phyloP scores from a whole-genome alignment of 306 rosid genomes.

The Pterocarpus santalinus region DNA sequence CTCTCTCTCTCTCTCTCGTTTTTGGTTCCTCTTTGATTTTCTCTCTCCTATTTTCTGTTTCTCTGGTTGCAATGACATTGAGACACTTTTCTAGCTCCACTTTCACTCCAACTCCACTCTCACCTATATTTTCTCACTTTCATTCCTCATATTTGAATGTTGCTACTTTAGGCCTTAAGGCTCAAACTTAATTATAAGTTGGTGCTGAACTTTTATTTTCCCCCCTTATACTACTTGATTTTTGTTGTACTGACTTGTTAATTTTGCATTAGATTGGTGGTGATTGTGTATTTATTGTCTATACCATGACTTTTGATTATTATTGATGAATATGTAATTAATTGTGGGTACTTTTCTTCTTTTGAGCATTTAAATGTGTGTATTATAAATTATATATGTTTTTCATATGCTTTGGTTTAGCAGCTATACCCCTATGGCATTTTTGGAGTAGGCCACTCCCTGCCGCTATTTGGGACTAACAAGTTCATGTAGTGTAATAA shows the following conservation, averaged over 20 bases:
- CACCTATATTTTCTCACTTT: too few relatives aligned
- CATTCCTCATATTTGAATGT: neutral
- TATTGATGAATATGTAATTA: too few relatives aligned
- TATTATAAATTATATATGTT: too few relatives aligned
- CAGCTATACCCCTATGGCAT: too few relatives aligned
- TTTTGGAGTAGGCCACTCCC: too few relatives aligned
- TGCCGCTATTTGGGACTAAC: neutral
- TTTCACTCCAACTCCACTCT: too few relatives aligned
- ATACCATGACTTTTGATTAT: neutral
- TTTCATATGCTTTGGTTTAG: too few relatives aligned
- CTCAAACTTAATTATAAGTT: neutral
- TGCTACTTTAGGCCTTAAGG: neutral
- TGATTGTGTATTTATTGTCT: neutral
- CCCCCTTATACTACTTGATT: neutral
- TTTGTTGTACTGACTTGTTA: too few relatives aligned
- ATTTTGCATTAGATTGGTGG: neutral
- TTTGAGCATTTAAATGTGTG: neutral
- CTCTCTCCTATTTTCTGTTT: neutral
- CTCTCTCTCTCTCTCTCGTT: too few relatives aligned
- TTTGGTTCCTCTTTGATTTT: too few relatives aligned
- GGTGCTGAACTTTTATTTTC: neutral
- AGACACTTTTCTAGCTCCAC: neutral
- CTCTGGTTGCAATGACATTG: neutral
- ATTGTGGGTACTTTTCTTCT: neutral
- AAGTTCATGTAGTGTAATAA: conserved; percentile 12